Evolutionary conservation across 495 filamentous ascomycete genomes (phyloP).

Genomic region (Hyaloscypha hepaticicola): DNA sequence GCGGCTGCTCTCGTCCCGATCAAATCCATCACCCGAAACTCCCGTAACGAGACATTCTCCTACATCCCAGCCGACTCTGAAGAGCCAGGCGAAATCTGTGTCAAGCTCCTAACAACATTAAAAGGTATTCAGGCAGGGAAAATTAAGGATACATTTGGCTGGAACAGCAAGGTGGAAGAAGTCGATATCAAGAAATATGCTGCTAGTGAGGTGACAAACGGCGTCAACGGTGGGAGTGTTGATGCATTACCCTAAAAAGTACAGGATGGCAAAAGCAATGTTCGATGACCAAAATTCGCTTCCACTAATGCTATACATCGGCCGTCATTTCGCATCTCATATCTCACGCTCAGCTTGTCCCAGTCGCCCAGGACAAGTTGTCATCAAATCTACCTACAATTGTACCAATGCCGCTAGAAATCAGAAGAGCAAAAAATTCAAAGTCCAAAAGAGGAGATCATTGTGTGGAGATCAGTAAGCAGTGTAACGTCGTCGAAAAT

Average conservation of each 20-base stretch:
- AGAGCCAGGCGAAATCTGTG: conserved; percentile 67
- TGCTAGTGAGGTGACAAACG: conserved; percentile 17
- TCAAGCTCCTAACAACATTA: conserved; percentile 68
- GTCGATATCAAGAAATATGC: conserved; percentile 43
- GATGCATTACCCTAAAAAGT: conserved; percentile 25
- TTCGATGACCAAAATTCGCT: not conserved
- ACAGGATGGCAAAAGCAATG: not conserved
- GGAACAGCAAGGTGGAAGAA: conserved; percentile 59
- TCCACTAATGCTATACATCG: not conserved
- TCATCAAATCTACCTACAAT: not conserved
- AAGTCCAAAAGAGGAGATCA: not conserved
- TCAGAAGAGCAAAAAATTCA: not conserved
- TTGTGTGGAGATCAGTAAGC: not conserved
- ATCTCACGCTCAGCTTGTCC: not conserved
- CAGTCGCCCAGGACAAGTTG: not conserved
- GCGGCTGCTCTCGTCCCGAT: conserved; percentile 91
- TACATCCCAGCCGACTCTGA: conserved; percentile 61
- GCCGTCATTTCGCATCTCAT: not conserved
- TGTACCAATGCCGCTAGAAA: not conserved
- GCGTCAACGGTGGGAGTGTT: conserved; percentile 23
- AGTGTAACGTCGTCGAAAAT: not conserved
- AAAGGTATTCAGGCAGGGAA: conserved; percentile 84
- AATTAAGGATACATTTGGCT: conserved; percentile 71
- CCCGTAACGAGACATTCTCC: conserved; percentile 57
- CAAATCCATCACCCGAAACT: conserved; percentile 73